These are phyloP conservation scores for Gyromitra esculenta DNA, from an alignment of 2,329 filamentous ascomycete species.

Conservation along the genomic window DNA sequence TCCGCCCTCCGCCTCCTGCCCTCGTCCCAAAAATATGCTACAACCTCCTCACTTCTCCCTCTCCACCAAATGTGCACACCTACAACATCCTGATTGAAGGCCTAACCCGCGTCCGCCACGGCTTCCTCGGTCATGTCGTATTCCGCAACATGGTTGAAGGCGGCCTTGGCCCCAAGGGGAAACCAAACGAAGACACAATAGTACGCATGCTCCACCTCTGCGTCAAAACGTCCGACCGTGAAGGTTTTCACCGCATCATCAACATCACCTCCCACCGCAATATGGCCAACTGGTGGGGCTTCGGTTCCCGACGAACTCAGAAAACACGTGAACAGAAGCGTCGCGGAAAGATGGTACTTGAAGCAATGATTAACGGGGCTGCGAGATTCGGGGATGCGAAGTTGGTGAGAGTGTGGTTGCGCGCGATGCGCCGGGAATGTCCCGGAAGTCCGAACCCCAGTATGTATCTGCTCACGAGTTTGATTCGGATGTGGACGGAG, in stretches of 20 bases:
- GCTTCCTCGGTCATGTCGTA: constrained; percentile 66
- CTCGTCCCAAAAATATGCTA: constrained; percentile 64
- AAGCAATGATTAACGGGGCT: constrained; percentile 47
- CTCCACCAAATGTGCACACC: constrained; percentile 73
- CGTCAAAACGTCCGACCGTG: constrained; percentile 52
- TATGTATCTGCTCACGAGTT: constrained; percentile 35
- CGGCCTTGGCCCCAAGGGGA: constrained; percentile 26
- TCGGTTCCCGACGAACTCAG: background rate
- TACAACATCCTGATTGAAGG: constrained; percentile 76
- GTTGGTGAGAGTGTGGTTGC: constrained; percentile 38
- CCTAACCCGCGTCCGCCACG: constrained; percentile 67
- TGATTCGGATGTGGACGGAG: constrained; percentile 50
- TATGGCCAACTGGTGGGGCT: constrained; percentile 29
- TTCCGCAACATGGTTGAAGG: constrained; percentile 58
- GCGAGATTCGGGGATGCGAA: constrained; percentile 48
- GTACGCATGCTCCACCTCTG: constrained; percentile 51
- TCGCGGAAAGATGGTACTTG: constrained; percentile 34
- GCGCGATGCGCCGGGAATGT: constrained; percentile 41
- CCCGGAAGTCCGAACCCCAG: constrained; percentile 38
- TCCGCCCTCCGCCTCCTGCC: constrained; percentile 52
- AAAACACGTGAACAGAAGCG: constrained; percentile 39
- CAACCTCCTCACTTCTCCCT: constrained; percentile 72
- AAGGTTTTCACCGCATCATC: constrained; percentile 42
- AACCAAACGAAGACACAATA: constrained; percentile 51
- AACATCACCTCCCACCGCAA: constrained; percentile 37